Evolutionary conservation across 768 basidiomycete genomes (phyloP).

Genomic region (Vararia minispora): DNA sequence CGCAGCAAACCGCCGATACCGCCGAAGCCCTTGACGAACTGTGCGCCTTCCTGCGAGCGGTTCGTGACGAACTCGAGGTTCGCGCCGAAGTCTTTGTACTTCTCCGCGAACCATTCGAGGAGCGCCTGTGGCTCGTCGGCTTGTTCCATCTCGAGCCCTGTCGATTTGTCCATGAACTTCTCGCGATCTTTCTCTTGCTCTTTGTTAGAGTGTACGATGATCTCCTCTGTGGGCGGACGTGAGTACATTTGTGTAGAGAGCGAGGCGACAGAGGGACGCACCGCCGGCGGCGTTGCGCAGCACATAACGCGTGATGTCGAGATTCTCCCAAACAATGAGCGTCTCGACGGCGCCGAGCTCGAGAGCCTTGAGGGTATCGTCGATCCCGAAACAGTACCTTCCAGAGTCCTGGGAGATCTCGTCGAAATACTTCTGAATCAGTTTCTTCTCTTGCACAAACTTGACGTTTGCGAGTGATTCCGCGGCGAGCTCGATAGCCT

Average conservation of each 20-base stretch:
- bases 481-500: constrained; percentile 95
- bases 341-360: constrained; percentile 97
- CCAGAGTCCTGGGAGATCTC: constrained; percentile 97
- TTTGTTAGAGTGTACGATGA: constrained; percentile 65
- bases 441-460: constrained; percentile 96
- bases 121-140: constrained; percentile 69
- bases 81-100: constrained; percentile 96
- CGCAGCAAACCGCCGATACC: constrained; percentile 92
- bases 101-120: constrained; percentile 98
- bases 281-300: constrained; percentile 90
- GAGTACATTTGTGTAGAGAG: neutral
- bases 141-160: constrained; percentile 93
- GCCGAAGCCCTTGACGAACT: constrained; percentile 98
- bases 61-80: constrained; percentile 95
- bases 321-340: constrained; percentile 95
- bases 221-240: constrained; percentile 50
- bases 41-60: constrained; percentile 92
- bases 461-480: constrained; percentile 98
- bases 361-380: constrained; percentile 91
- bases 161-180: constrained; percentile 93
- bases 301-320: constrained; percentile 81
- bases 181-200: constrained; percentile 90
- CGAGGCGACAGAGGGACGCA: constrained; percentile 19
- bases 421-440: constrained; percentile 98
- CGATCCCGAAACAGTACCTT: constrained; percentile 95